Evolutionary conservation across 352 stramenopile species (phyloP), one percentile per base, ranked within the genome.

Genomic region (Blastocystis sp.): DNA sequence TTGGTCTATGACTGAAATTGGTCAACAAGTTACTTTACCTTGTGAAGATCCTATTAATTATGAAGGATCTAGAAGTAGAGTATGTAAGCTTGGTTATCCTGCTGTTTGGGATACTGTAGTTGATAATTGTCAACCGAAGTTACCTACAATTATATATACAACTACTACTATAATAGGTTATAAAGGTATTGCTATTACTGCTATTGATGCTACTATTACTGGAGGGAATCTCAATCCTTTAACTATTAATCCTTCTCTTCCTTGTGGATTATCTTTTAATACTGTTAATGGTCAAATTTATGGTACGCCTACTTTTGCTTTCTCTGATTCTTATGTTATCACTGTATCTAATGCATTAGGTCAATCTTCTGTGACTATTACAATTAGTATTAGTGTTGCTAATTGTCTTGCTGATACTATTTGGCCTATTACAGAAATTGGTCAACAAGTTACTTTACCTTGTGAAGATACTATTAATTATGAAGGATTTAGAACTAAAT

Each of bases 131-230:
- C 39, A 34, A 42, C 11, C 54, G 35, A 9, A 41, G 16, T 5
- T 62, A 10, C 52, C 52, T 9, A 48, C 36, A 21, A 62, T 62
- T 31, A 48, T 42, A 11, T 42, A 54, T 19, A 9, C 23, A 9
- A 48, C 48, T 16, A 48, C 25, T 2, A 62, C 52, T 11, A 54
- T 48, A 32, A 23, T 21, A 16, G 48, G 48, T 27, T 25, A 54
- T 23, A 62, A 62, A 42, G 54, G 54, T 27, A 25, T 54, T 39
- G 25, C 40, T 39, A 62, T 62, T 42, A 28, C 9, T 16, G 39
- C 52, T 11, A 62, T 62, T 32, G 37, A 54, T n/a, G 39, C 52
- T 5, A 32, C 41, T 24, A 40, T 62, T 21, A 27, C 52, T 18
- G 52, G 52, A 2, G 36, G 24, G 6, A 25, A 28, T 13, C 48